Percentiles rank a stretch among this genome's conserved stretches.
These are phyloP conservation scores for Ilyonectria mors-panacis DNA, from an alignment of 2,329 filamentous ascomycete genomes.

Conservation along the genomic window DNA sequence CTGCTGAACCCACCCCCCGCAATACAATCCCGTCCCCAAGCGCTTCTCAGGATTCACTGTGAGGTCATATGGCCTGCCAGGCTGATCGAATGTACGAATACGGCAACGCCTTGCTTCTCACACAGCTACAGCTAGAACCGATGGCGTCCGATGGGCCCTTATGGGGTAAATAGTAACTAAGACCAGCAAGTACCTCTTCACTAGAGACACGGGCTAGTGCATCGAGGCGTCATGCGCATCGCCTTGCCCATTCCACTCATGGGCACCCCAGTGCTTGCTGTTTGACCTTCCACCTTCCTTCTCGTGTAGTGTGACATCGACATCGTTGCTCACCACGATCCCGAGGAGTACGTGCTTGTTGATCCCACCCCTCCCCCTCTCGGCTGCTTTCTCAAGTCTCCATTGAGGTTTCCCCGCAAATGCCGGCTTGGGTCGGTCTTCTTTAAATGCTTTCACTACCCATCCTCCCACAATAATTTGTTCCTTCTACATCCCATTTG, in stretches of 20 bases:
- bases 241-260: conserved; percentile 17
- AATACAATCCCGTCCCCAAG: conserved; percentile 25
- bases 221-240: conserved; percentile 28
- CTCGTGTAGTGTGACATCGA: conserved; percentile 40
- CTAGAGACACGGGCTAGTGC: conserved; percentile 22
- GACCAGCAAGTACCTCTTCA: conserved; percentile 14
- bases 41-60: conserved; percentile 7
- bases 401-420: conserved; percentile 44
- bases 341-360: conserved; percentile 29
- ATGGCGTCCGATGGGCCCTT: background rate
- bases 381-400: conserved; percentile 8
- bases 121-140: conserved; percentile 10
- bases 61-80: conserved; percentile 16
- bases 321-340: conserved; percentile 23
- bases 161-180: background rate
- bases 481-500: conserved; percentile 24
- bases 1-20: conserved; percentile 10
- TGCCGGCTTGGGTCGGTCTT: conserved; percentile 16
- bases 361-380: conserved; percentile 26
- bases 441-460: conserved; percentile 46
- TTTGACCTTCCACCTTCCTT: conserved; percentile 18
- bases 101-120: conserved; percentile 3
- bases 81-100: background rate
- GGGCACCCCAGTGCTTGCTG: background rate
- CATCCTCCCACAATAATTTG: conserved; percentile 14